phyloP scores from a whole-genome alignment of 768 basidiomycete species.

The Mycena indigotica region DNA sequence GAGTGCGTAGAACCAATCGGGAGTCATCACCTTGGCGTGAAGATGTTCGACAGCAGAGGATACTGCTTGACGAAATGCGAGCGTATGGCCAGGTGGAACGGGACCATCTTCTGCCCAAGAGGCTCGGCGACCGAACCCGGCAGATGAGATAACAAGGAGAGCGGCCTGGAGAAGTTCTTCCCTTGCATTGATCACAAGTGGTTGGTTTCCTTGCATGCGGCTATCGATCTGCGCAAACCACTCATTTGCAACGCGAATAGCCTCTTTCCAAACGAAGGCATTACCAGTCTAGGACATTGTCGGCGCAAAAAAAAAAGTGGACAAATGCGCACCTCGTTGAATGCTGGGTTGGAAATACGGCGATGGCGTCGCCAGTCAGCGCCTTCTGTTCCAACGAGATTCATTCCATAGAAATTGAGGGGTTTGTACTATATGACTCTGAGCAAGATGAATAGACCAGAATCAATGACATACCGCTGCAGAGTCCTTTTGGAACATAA shows the following conservation, averaged over 20 bases:
- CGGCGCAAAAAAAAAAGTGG: background rate
- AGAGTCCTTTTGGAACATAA: conserved; percentile 43
- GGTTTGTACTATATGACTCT: conserved; percentile 35
- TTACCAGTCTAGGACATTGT: conserved; percentile 40
- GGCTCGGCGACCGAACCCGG: conserved; percentile 42
- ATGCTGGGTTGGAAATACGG: conserved; percentile 47
- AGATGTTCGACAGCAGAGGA: conserved; percentile 32
- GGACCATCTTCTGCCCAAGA: conserved; percentile 36
- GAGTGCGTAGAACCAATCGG: conserved; percentile 37
- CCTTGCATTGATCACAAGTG: background rate
- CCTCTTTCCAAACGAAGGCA: conserved; percentile 52
- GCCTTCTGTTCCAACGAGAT: conserved; percentile 45
- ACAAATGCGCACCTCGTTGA: conserved; percentile 43
- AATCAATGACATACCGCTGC: conserved; percentile 29
- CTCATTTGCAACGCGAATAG: conserved; percentile 40
- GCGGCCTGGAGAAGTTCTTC: conserved; percentile 27
- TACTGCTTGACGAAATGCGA: conserved; percentile 39
- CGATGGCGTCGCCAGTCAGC: conserved; percentile 52
- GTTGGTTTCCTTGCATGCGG: background rate
- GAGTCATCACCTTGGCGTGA: conserved; percentile 33
- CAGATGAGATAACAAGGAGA: conserved; percentile 43
- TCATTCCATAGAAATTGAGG: conserved; percentile 49
- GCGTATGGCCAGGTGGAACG: conserved; percentile 33
- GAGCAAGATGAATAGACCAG: background rate
- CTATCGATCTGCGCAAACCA: conserved; percentile 44